Evolutionary conservation across 352 stramenopile species (phyloP).

Genomic region (Elongisporangium senticosum): DNA sequence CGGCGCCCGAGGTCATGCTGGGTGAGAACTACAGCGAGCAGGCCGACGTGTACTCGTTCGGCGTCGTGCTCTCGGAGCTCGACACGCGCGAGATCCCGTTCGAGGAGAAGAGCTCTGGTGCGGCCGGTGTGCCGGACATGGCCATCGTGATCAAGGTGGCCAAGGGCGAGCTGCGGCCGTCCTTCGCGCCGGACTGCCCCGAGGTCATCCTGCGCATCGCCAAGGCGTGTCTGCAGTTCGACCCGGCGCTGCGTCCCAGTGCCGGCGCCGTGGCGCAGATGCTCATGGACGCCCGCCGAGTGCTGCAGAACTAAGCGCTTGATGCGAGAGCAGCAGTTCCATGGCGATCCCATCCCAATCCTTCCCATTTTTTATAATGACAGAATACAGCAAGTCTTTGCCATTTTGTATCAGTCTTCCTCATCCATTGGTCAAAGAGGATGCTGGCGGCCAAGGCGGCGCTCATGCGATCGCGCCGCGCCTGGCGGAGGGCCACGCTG

Average conservation of each 20-base stretch:
- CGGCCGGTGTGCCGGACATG: slow-evolving; percentile 60
- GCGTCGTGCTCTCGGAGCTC: slow-evolving; percentile 81
- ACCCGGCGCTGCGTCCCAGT: slow-evolving; percentile 72
- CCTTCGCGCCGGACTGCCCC: slow-evolving; percentile 54
- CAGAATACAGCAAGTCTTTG: not conserved
- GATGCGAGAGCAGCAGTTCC: not conserved
- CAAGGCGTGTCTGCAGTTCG: slow-evolving; percentile 81
- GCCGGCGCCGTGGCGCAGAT: slow-evolving; percentile 68
- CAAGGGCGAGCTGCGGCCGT: slow-evolving; percentile 74
- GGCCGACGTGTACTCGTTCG: slow-evolving; percentile 86
- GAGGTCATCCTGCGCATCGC: slow-evolving; percentile 66
- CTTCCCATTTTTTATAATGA: not conserved
- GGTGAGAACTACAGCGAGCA: slow-evolving; percentile 85
- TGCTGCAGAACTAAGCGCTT: slow-evolving; percentile 25
- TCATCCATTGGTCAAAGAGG: not conserved
- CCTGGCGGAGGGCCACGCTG: not conserved
- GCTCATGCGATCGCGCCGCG: not conserved
- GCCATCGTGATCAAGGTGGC: slow-evolving; percentile 77
- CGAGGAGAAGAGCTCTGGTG: slow-evolving; percentile 72
- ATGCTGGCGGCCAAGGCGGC: not conserved
- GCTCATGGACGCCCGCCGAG: slow-evolving; percentile 63
- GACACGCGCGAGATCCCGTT: slow-evolving; percentile 86
- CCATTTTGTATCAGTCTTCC: not conserved
- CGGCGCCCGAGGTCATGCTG: slow-evolving; percentile 83
- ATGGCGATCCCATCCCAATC: not conserved